Evolutionary conservation across 768 basidiomycete species (phyloP), one percentile per base, ranked within the genome.

Genomic region (Trametes cubensis): DNA sequence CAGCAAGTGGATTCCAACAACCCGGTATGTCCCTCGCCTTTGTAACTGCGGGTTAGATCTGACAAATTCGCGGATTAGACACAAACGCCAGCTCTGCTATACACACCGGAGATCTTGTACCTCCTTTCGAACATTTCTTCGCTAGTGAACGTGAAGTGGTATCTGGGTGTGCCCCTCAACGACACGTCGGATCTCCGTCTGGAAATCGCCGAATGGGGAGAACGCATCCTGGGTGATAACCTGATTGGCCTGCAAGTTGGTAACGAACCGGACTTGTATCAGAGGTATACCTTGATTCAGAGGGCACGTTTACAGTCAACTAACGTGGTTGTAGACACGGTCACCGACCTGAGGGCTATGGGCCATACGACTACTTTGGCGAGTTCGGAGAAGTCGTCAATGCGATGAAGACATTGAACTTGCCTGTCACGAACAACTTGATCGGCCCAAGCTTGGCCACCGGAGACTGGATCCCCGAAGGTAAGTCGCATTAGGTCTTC

Each of bases 251-350:
- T 82, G 39, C 81, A 81, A 61, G 69, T 81, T 13, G 82, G 80
- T 6, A 92, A 93, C 72, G 89, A 92, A 63, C 79, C 79, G 15
- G 80, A 82, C 70, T 71, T 80, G 61, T 81, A 75, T 57, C 73
- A 83, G 77, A 11, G 83, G 45, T 86, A 83, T 60, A n/a, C 30
- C 4, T 3, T 3, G 11, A 79, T 66, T 0, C 20, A 1, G 13
- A 23, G 17, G 26, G 25, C 11, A 18, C 1, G 28, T n/a, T n/a
- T 1, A 26, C 21, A 47, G 34, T 7, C 0, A 5, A n/a, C 18
- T 51, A 23, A 47, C 17, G 4, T 6, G 34, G 25, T 26, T 18
- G 34, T 54, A 74, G 73, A 25, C 81, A 80, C 63, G 71, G 70
- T 0, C 79, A 80, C 69, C 77, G 80, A 21, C 67, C 68, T 3